These are phyloP conservation scores for Arthrobotrys iridis DNA, from an alignment of 2,329 filamentous ascomycete genomes.

Conservation along the genomic window DNA sequence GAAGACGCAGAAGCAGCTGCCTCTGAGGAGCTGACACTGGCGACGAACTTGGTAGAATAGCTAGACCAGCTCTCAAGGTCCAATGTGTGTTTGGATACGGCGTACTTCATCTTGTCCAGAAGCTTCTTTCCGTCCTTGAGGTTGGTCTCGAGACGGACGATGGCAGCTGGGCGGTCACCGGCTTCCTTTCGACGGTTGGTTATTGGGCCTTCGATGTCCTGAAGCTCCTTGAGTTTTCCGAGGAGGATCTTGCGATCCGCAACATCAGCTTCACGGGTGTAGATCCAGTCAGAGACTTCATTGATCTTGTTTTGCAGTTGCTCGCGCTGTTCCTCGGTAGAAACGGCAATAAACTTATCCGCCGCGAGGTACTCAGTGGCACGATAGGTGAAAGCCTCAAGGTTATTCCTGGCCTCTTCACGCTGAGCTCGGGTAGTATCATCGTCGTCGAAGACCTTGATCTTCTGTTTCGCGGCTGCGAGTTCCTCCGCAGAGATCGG, in stretches of 20 bases:
- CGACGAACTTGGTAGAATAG: conserved; percentile 44
- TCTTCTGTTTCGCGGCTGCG: conserved; percentile 70
- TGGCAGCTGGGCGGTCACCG: conserved; percentile 73
- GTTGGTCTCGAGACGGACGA: conserved; percentile 75
- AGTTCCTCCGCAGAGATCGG: conserved; percentile 66
- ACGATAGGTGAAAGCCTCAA: conserved; percentile 94
- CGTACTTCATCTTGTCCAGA: conserved; percentile 67
- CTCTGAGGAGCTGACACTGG: conserved; percentile 45
- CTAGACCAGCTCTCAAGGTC: conserved; percentile 36
- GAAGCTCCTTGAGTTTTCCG: conserved; percentile 78
- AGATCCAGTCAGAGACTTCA: conserved; percentile 86
- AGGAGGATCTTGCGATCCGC: conserved; percentile 79
- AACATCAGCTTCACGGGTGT: conserved; percentile 77
- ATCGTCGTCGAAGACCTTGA: conserved; percentile 85
- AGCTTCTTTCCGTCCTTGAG: conserved; percentile 77
- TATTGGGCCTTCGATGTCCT: conserved; percentile 80
- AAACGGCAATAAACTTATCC: conserved; percentile 75
- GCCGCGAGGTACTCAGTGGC: conserved; percentile 83
- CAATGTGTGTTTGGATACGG: conserved; percentile 62
- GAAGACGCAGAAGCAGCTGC: conserved; percentile 42
- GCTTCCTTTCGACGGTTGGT: conserved; percentile 79
- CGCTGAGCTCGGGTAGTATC: conserved; percentile 79
- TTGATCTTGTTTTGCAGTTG: conserved; percentile 75
- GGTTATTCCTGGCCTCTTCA: conserved; percentile 87
- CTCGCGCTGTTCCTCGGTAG: conserved; percentile 74